Evolutionary conservation across 1,284 basidiomycete genomes (phyloP).

Genomic region (Wolfiporia cocos): DNA sequence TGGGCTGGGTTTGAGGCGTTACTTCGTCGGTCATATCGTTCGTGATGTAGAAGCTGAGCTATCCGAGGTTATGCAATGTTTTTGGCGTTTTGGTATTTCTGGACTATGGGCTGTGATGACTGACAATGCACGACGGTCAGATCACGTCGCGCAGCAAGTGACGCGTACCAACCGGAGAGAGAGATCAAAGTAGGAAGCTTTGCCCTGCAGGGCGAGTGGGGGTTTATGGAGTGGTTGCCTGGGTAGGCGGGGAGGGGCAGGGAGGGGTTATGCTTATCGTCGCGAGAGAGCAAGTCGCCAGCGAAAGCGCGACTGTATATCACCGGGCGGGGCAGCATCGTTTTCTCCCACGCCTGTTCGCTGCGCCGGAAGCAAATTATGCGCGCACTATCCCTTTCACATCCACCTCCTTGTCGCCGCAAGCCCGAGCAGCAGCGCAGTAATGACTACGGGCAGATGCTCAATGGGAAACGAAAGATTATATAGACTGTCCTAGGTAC

Average conservation of each 20-base stretch:
- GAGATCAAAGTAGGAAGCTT: slow-evolving; percentile 48
- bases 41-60: slow-evolving; percentile 49
- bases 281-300: slow-evolving; percentile 25
- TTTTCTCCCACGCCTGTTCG: slow-evolving; percentile 22
- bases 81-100: slow-evolving; percentile 46
- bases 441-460: too few relatives aligned
- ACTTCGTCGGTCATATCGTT: slow-evolving; percentile 82
- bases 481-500: slow-evolving; percentile 9
- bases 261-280: slow-evolving; percentile 43
- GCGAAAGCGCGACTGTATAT: slow-evolving; percentile 19
- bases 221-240: slow-evolving; percentile 53
- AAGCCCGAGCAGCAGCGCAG: too few relatives aligned
- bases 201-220: slow-evolving; percentile 87
- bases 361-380: slow-evolving; percentile 12
- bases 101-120: slow-evolving; percentile 20
- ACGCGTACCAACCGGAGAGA: slow-evolving; percentile 36
- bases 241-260: slow-evolving; percentile 34
- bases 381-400: background rate
- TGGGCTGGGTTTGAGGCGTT: slow-evolving; percentile 45
- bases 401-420: background rate
- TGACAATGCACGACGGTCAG: slow-evolving; percentile 13
- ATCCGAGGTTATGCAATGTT: slow-evolving; percentile 38
- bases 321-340: slow-evolving; percentile 15
- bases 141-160: slow-evolving; percentile 3
- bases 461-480: background rate